A percentile compares a stretch with the other conserved stretches of the same genome.
Conservation (phyloP, 1,284 basidiomycete genomes). For the Ustilago curta region DNA sequence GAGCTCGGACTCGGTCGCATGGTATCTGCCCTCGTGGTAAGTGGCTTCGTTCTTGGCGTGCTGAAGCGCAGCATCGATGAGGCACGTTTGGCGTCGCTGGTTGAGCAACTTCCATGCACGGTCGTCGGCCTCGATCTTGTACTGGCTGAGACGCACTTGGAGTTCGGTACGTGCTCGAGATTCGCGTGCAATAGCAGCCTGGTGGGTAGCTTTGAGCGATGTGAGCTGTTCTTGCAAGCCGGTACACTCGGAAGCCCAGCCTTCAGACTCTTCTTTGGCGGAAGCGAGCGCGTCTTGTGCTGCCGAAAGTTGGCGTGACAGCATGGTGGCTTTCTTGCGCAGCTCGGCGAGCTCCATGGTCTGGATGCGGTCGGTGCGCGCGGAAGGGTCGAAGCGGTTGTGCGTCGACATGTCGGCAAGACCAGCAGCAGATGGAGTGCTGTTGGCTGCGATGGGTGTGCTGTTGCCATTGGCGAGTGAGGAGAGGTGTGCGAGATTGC, state of each 20-base stretch:
- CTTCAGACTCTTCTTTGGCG: constrained; percentile 48
- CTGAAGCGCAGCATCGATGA: constrained; percentile 35
- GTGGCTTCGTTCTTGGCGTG: constrained; percentile 48
- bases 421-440: constrained; percentile 3
- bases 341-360: constrained; percentile 44
- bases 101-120: constrained; percentile 38
- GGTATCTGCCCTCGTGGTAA: constrained; percentile 28
- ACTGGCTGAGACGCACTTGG: constrained; percentile 34
- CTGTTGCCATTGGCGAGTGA: constrained; percentile 29
- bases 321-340: constrained; percentile 31
- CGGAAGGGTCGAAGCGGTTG: constrained; percentile 36
- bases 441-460: not conserved
- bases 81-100: constrained; percentile 23
- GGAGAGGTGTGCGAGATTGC: constrained; percentile 44
- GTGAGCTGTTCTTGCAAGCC: constrained; percentile 41
- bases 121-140: constrained; percentile 50
- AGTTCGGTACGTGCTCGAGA: constrained; percentile 24
- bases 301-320: constrained; percentile 23
- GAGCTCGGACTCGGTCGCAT: constrained; percentile 32
- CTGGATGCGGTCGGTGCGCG: constrained; percentile 40
- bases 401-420: constrained; percentile 18
- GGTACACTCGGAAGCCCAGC: constrained; percentile 50
- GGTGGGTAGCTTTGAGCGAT: constrained; percentile 18
- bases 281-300: constrained; percentile 34
- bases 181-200: constrained; percentile 28